A percentile compares a stretch with the other conserved stretches of the same genome.
These are phyloP conservation scores for Colletotrichum theobromicola DNA, from an alignment of 2,329 filamentous ascomycete species.

Conservation along the genomic window DNA sequence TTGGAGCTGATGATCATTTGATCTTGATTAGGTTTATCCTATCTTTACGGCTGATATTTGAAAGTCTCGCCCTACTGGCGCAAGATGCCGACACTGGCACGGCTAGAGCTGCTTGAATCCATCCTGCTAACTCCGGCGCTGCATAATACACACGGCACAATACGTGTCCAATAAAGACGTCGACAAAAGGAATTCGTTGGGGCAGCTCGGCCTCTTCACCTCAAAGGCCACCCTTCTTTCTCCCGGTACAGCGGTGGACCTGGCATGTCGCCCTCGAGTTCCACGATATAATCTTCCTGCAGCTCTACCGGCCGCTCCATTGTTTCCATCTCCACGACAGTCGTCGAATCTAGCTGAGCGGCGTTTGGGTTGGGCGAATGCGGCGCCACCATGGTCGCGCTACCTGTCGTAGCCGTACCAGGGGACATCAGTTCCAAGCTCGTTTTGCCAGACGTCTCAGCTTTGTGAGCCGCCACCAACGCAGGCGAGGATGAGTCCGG, in stretches of 20 bases:
- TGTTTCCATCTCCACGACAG: conserved; percentile 13
- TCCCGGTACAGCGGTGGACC: conserved; percentile 17
- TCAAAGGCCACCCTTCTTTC: conserved; percentile 11
- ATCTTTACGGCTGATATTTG: background rate
- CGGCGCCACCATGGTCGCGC: background rate
- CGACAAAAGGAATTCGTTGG: background rate
- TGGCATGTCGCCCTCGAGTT: conserved; percentile 19
- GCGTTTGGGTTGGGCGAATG: background rate
- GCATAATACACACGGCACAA: background rate
- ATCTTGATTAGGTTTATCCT: background rate
- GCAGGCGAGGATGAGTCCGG: background rate
- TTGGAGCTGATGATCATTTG: background rate
- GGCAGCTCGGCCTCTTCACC: background rate
- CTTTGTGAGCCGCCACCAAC: background rate
- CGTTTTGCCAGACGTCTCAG: background rate
- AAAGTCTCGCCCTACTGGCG: background rate
- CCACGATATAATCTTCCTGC: conserved; percentile 1
- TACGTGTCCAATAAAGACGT: background rate
- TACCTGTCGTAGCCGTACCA: background rate
- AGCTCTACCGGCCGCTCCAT: conserved; percentile 17
- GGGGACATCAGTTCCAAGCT: conserved; percentile 1
- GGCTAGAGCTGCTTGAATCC: background rate
- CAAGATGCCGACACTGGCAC: background rate
- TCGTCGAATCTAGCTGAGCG: conserved; percentile 12
- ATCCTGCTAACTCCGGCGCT: conserved; percentile 11